Evolutionary conservation across 2,329 filamentous ascomycete genomes (phyloP).

Genomic region (Helotiales sp.): DNA sequence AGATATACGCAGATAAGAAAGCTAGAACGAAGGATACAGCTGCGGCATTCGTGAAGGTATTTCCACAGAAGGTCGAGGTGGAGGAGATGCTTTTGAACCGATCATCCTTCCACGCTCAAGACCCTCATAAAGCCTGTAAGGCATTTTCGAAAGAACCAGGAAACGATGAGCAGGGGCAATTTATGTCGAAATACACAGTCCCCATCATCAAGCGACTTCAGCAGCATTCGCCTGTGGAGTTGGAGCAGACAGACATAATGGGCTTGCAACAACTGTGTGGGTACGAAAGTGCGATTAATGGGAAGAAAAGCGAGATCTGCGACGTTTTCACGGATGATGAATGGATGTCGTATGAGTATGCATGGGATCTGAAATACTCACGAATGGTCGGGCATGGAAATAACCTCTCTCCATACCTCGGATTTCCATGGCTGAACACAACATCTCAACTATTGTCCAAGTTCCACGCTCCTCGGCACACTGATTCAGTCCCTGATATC

Average conservation of each 20-base stretch:
- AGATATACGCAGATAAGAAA: slow-evolving; percentile 34
- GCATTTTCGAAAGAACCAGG: slow-evolving; percentile 44
- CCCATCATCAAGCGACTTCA: slow-evolving; percentile 59
- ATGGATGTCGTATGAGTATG: slow-evolving; percentile 67
- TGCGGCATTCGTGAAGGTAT: slow-evolving; percentile 28
- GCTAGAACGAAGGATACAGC: slow-evolving; percentile 33
- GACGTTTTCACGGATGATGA: slow-evolving; percentile 60
- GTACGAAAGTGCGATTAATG: slow-evolving; percentile 64
- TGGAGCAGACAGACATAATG: slow-evolving; percentile 61
- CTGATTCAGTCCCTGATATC: slow-evolving; percentile 1
- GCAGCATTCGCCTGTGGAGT: slow-evolving; percentile 58
- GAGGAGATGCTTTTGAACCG: slow-evolving; percentile 49
- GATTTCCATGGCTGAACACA: slow-evolving; percentile 67
- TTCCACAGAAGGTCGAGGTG: slow-evolving; percentile 31
- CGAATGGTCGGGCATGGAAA: slow-evolving; percentile 68
- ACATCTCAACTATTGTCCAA: slow-evolving; percentile 50
- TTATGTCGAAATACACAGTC: slow-evolving; percentile 55
- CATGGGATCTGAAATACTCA: slow-evolving; percentile 63
- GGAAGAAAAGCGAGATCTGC: slow-evolving; percentile 61
- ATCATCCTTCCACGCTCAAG: slow-evolving; percentile 41
- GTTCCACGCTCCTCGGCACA: slow-evolving; percentile 26
- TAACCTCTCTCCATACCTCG: slow-evolving; percentile 54
- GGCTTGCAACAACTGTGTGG: slow-evolving; percentile 67
- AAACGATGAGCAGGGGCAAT: slow-evolving; percentile 33
- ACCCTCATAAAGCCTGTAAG: slow-evolving; percentile 57